These are phyloP conservation scores for Dendrocalamus sinicus DNA, from an alignment of 176 grass and related monocot genomes.

Conservation along the genomic window DNA sequence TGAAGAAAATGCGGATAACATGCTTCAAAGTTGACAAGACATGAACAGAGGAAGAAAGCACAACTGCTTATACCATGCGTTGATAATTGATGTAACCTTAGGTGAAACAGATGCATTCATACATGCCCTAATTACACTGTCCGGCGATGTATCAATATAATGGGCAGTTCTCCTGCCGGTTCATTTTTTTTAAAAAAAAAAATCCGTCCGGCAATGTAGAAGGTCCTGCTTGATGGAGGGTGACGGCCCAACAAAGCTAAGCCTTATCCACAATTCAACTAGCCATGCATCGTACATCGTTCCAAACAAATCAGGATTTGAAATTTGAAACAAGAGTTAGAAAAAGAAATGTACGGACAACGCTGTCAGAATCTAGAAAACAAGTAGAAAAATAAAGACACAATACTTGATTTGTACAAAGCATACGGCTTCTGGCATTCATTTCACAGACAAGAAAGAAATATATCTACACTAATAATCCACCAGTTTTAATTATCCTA, in stretches of 20 bases:
- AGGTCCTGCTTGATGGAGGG: background rate
- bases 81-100: background rate
- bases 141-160: background rate
- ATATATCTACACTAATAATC: too few species aligned
- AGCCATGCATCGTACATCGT: background rate
- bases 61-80: background rate
- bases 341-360: background rate
- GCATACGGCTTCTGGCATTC: background rate
- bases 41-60: background rate
- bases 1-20: background rate
- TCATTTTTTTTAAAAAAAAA: too few species aligned
- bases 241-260: conserved; percentile 20
- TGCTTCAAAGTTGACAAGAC: background rate
- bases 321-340: background rate
- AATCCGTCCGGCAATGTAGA: background rate
- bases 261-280: background rate
- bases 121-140: background rate
- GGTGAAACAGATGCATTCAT: background rate
- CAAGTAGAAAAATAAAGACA: background rate
- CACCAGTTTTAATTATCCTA: too few species aligned
- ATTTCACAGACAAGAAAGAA: background rate
- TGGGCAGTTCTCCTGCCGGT: too few species aligned
- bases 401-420: conserved; percentile 5
- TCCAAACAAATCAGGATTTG: conserved; percentile 1
- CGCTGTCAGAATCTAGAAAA: background rate